A percentile compares a stretch with the other conserved stretches of the same genome.
Conservation (phyloP, 1,284 basidiomycete genomes). For the Tetrapyrgos nigripes region DNA sequence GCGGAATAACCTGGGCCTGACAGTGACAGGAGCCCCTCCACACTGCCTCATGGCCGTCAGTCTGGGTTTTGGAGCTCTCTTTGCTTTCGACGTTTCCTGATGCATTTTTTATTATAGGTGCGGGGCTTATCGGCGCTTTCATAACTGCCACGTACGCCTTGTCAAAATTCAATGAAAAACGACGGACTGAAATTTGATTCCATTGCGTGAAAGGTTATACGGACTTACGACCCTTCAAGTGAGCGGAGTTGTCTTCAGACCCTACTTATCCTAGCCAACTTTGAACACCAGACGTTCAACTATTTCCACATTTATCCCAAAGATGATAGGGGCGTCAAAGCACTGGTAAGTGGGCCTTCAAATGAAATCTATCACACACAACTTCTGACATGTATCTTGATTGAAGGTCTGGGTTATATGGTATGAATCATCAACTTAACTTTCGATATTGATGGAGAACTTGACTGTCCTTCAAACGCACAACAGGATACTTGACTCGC, state of each 20-base stretch:
- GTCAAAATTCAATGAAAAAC: neutral
- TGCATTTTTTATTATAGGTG: conserved; percentile 1
- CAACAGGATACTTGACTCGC: conserved; percentile 9
- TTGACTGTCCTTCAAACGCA: neutral
- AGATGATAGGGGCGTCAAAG: conserved; percentile 16
- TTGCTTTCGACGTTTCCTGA: neutral
- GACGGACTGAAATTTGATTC: neutral
- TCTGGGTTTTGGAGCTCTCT: too few relatives aligned
- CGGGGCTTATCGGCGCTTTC: conserved; percentile 9
- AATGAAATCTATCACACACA: neutral
- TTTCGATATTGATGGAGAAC: neutral
- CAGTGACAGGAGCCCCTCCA: too few relatives aligned
- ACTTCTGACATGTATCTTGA: neutral
- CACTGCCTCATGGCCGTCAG: too few relatives aligned
- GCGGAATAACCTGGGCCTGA: too few relatives aligned
- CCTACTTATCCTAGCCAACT: neutral
- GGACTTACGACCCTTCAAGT: conserved; percentile 13
- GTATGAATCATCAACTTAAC: conserved; percentile 6
- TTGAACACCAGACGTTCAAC: conserved; percentile 21
- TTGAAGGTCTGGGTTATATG: conserved; percentile 20
- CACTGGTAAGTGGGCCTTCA: conserved; percentile 17
- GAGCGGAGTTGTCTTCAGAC: neutral
- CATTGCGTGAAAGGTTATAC: conserved; percentile 3
- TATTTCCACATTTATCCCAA: conserved; percentile 29
- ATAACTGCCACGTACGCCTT: conserved; percentile 3